Conservation (phyloP, 108 stramenopile genomes). For the Skeletonema potamos region DNA sequence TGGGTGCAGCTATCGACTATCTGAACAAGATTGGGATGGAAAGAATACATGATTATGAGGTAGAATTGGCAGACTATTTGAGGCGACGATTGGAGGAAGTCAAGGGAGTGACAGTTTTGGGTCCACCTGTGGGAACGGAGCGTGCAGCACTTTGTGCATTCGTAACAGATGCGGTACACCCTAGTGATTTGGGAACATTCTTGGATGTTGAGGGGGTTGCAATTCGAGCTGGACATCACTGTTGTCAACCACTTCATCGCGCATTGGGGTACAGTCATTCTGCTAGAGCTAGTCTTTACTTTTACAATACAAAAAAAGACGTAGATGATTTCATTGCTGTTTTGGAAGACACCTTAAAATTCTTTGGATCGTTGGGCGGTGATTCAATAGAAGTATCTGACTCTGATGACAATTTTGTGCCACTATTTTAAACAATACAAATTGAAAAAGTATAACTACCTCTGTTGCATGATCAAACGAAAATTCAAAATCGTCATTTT, state of each 20-base stretch:
- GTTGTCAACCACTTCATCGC: slow-evolving; percentile 95
- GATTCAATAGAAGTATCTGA: slow-evolving; percentile 3
- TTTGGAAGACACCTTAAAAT: slow-evolving; percentile 66
- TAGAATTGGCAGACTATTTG: slow-evolving; percentile 82
- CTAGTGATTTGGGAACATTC: slow-evolving; percentile 92
- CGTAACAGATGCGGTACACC: slow-evolving; percentile 84
- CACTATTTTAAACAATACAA: slow-evolving; percentile 53
- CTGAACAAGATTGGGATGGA: slow-evolving; percentile 85
- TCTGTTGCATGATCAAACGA: too few species aligned
- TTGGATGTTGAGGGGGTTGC: slow-evolving; percentile 96
- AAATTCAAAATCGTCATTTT: too few species aligned
- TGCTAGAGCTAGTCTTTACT: slow-evolving; percentile 81
- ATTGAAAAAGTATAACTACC: neutral
- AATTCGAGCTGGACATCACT: slow-evolving; percentile 96
- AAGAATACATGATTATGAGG: slow-evolving; percentile 82
- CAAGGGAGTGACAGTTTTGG: slow-evolving; percentile 78
- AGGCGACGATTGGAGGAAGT: slow-evolving; percentile 67
- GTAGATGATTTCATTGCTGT: slow-evolving; percentile 78
- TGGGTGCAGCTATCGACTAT: slow-evolving; percentile 91
- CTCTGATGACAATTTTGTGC: slow-evolving; percentile 68
- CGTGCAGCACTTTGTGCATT: slow-evolving; percentile 90
- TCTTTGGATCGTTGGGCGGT: slow-evolving; percentile 58
- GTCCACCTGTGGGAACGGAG: slow-evolving; percentile 58
- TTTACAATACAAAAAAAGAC: slow-evolving; percentile 92
- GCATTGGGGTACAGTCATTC: slow-evolving; percentile 86